These are phyloP conservation scores for Alternaria postmessia DNA, from an alignment of 2,329 filamentous ascomycete genomes.

Conservation along the genomic window DNA sequence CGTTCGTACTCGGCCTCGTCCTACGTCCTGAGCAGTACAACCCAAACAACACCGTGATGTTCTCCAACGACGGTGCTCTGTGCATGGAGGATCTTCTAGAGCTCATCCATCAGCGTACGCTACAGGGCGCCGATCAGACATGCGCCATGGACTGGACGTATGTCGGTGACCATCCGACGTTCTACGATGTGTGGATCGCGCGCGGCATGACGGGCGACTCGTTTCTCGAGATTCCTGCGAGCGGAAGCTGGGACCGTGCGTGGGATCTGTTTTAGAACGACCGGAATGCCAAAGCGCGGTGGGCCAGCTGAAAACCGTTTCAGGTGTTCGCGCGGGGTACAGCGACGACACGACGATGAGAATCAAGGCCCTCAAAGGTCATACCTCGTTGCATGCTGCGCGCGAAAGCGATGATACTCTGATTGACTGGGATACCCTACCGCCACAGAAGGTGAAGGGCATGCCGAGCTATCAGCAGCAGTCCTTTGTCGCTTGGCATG, in stretches of 20 bases:
- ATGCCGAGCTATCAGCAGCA: too few relatives aligned
- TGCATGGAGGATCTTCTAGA: constrained; percentile 65
- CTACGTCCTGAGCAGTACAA: constrained; percentile 83
- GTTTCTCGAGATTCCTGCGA: constrained; percentile 63
- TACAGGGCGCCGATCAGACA: constrained; percentile 62
- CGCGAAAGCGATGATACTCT: too few relatives aligned
- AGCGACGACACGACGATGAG: too few relatives aligned
- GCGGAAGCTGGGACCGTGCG: constrained; percentile 56
- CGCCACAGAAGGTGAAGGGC: too few relatives aligned
- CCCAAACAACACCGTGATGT: constrained; percentile 86
- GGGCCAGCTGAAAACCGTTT: constrained; percentile 56
- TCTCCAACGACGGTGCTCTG: constrained; percentile 80
- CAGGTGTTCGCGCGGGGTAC: constrained; percentile 58
- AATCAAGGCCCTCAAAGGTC: too few relatives aligned
- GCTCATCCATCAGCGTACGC: constrained; percentile 58
- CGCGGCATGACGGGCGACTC: constrained; percentile 62
- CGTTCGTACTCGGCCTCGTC: constrained; percentile 37
- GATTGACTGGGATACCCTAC: too few relatives aligned
- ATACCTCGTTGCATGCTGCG: too few relatives aligned
- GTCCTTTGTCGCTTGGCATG: too few relatives aligned
- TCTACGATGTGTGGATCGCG: constrained; percentile 67
- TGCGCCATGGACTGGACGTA: constrained; percentile 68
- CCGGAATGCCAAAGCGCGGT: constrained; percentile 44
- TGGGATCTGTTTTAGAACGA: constrained; percentile 60
- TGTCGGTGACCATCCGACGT: constrained; percentile 55